Conservation (phyloP, 192 early-diverging fungal species). For the Geranomyces variabilis region DNA sequence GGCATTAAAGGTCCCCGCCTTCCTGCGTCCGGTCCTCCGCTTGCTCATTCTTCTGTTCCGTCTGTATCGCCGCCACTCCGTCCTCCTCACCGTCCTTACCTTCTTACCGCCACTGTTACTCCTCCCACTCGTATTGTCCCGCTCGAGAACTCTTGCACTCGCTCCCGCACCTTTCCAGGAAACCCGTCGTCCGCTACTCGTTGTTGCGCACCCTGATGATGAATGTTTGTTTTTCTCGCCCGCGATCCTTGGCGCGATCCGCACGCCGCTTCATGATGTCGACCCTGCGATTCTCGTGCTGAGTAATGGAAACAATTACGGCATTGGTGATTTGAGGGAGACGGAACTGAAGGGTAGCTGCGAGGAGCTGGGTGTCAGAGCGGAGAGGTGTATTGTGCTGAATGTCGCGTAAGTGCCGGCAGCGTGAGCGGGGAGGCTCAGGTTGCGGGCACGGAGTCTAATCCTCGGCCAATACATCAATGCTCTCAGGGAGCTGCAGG, state of each 20-base stretch:
- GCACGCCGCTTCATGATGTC: conserved; percentile 42
- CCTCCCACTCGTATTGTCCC: conserved; percentile 3
- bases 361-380: conserved; percentile 57
- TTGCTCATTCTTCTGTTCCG: conserved; percentile 6
- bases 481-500: conserved; percentile 42
- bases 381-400: conserved; percentile 50
- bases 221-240: conserved; percentile 98
- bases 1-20: not conserved
- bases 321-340: conserved; percentile 61
- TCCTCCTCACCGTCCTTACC: conserved; percentile 9
- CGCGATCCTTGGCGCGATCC: conserved; percentile 61
- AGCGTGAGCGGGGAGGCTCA: no score
- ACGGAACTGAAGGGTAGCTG: conserved; percentile 68
- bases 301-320: conserved; percentile 79
- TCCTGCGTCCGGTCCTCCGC: conserved; percentile 2
- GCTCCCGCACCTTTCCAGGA: conserved; percentile 10
- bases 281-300: conserved; percentile 79
- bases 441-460: no score
- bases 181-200: conserved; percentile 48
- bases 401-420: conserved; percentile 70
- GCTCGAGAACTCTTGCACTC: conserved; percentile 11
- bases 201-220: conserved; percentile 95
- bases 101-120: conserved; percentile 22
- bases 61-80: conserved; percentile 16
- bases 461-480: not conserved